phyloP scores from a whole-genome alignment of 2,329 filamentous ascomycete genomes.

The Orbilia oligospora region DNA sequence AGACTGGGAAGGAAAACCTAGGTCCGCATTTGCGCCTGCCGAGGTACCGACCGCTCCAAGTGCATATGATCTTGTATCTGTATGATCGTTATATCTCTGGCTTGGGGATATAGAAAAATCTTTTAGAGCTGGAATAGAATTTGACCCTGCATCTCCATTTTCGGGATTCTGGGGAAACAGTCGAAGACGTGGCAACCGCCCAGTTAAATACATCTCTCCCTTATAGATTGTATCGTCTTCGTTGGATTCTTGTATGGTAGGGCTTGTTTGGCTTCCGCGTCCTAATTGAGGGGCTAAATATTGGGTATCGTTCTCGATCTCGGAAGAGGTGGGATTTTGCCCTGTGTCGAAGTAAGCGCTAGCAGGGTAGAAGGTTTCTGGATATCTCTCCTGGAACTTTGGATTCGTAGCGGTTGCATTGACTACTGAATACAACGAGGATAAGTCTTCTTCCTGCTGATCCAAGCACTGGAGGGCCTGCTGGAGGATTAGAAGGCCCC shows the following conservation, averaged over 20 bases:
- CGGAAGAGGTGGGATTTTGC: neutral
- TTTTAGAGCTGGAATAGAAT: neutral
- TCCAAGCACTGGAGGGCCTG: too few species aligned
- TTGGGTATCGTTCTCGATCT: too few species aligned
- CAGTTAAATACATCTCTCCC: neutral
- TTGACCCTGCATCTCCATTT: neutral
- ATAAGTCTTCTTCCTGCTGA: neutral
- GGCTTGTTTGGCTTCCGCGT: conserved; percentile 12
- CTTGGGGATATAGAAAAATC: too few species aligned
- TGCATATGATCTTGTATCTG: too few species aligned
- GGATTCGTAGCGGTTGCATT: neutral
- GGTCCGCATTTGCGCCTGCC: neutral
- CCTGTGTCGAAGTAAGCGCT: neutral
- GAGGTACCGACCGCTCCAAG: too few species aligned
- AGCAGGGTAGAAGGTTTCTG: neutral
- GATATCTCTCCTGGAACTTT: neutral
- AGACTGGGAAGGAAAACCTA: neutral
- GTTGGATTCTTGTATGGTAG: conserved; percentile 15
- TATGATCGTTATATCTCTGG: too few species aligned
- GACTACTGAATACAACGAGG: neutral
- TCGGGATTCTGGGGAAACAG: neutral
- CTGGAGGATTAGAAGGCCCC: neutral
- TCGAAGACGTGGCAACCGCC: neutral
- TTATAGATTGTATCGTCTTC: neutral
- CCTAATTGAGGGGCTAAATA: neutral